A percentile compares a stretch with the other conserved stretches of the same genome.
Evolutionary conservation across 345 rosid genomes (phyloP).

Genomic region (Psidium guajava): DNA sequence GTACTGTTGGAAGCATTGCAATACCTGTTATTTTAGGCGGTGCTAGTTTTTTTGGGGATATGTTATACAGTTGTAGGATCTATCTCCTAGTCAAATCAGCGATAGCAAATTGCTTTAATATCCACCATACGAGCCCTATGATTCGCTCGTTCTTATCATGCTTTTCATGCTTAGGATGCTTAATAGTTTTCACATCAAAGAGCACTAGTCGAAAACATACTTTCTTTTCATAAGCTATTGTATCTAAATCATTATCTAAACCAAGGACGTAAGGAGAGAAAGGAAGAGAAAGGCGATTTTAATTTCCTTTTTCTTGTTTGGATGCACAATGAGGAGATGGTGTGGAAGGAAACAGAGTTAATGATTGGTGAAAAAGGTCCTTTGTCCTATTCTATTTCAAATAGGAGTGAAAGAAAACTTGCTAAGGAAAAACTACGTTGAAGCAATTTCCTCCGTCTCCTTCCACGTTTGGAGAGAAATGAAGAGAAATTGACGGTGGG

Average conservation of each 20-base stretch:
- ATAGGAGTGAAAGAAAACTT: background rate
- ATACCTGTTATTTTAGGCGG: background rate
- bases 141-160: background rate
- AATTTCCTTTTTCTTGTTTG: background rate
- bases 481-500: background rate
- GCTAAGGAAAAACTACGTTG: background rate
- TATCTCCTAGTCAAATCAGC: background rate
- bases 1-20: background rate
- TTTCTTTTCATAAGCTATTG: background rate
- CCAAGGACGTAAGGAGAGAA: background rate
- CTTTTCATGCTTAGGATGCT: background rate
- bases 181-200: background rate
- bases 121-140: background rate
- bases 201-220: background rate
- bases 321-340: background rate
- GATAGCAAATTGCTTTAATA: background rate
- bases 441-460: background rate
- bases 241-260: background rate
- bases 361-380: background rate
- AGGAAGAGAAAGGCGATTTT: background rate
- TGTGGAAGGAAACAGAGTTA: background rate
- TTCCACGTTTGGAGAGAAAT: background rate
- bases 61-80: background rate
- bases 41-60: background rate
- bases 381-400: background rate